Conservation (phyloP, 495 filamentous ascomycete genomes). For the Cladorrhinum samala region DNA sequence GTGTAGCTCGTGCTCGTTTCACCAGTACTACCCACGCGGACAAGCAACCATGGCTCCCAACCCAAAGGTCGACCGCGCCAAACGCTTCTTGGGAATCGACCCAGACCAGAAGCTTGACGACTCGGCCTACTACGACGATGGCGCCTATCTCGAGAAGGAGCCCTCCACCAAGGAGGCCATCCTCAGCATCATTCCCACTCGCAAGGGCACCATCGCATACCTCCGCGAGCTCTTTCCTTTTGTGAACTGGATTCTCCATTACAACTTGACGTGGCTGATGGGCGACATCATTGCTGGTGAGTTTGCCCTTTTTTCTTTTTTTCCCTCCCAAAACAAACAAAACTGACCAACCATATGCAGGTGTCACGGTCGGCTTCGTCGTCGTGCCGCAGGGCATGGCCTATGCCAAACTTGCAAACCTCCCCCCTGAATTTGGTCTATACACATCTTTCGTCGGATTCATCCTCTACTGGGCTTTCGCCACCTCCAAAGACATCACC, state of each 20-base stretch:
- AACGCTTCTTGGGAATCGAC: conserved; percentile 25
- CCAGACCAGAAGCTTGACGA: conserved; percentile 20
- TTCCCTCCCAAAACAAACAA: neutral
- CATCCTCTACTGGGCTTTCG: conserved; percentile 61
- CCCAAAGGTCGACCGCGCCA: conserved; percentile 20
- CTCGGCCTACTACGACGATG: conserved; percentile 26
- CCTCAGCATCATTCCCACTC: conserved; percentile 48
- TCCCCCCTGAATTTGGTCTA: conserved; percentile 54
- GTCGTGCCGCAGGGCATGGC: conserved; percentile 53
- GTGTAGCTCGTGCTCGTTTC: neutral
- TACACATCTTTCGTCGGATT: conserved; percentile 65
- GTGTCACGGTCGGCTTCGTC: conserved; percentile 28
- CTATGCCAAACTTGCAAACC: conserved; percentile 54
- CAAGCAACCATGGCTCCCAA: conserved; percentile 19
- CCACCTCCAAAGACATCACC: conserved; percentile 63
- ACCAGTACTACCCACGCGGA: conserved; percentile 3
- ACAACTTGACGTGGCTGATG: conserved; percentile 45
- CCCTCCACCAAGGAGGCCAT: conserved; percentile 67
- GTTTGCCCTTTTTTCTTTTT: too few species aligned
- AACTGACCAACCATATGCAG: conserved; percentile 2
- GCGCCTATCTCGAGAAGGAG: conserved; percentile 72
- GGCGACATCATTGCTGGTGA: conserved; percentile 44
- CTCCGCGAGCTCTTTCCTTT: conserved; percentile 43
- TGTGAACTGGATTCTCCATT: conserved; percentile 45
- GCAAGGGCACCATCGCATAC: conserved; percentile 47